Percentiles rank a stretch among this genome's conserved stretches.
Conservation (phyloP, 495 filamentous ascomycete genomes). For the Massariosphaeria phaeospora region DNA sequence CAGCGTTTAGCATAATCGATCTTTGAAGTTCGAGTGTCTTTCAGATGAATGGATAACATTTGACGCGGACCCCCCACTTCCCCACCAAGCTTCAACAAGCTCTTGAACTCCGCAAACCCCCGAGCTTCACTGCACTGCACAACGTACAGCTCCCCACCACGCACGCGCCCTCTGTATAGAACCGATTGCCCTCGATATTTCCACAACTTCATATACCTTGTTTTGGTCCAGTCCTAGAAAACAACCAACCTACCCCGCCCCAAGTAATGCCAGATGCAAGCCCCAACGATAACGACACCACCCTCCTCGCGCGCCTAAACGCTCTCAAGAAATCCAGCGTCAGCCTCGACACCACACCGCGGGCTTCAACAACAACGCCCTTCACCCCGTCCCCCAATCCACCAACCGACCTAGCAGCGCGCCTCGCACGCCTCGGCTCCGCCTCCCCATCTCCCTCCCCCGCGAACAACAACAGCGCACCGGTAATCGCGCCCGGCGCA, state of each 20-base stretch:
- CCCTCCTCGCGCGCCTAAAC: slow-evolving; percentile 41
- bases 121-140: slow-evolving; percentile 3
- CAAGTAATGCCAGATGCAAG: slow-evolving; percentile 16
- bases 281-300: slow-evolving; percentile 32
- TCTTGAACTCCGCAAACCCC: slow-evolving; percentile 22
- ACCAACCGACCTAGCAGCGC: slow-evolving; percentile 33
- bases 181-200: background rate
- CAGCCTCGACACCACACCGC: slow-evolving; percentile 16
- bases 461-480: background rate
- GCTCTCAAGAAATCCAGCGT: slow-evolving; percentile 38
- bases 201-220: background rate
- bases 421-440: slow-evolving; percentile 34
- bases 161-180: background rate
- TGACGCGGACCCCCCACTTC: background rate
- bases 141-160: background rate
- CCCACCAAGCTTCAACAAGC: slow-evolving; percentile 3
- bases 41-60: too few relatives aligned
- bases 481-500: slow-evolving; percentile 27
- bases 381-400: slow-evolving; percentile 9
- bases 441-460: slow-evolving; percentile 5
- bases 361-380: slow-evolving; percentile 1
- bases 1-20: too few relatives aligned
- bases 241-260: background rate
- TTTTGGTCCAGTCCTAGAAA: background rate
- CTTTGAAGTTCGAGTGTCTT: too few relatives aligned